A percentile compares a stretch with the other conserved stretches of the same genome.
These are phyloP conservation scores for Fraxinus paxiana DNA, from an alignment of 305 asterid species.

Conservation along the genomic window DNA sequence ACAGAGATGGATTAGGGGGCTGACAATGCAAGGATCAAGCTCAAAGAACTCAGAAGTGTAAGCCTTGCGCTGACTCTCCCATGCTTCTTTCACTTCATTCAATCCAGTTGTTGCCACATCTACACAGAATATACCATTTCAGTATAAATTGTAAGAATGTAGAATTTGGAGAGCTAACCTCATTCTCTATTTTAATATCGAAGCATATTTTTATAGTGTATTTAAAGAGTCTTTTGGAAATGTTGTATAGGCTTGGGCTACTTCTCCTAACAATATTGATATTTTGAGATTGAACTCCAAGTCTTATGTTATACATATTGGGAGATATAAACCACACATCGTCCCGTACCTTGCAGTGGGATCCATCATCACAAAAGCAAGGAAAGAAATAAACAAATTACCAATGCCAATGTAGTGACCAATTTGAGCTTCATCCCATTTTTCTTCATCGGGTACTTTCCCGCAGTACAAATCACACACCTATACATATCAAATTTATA, in stretches of 20 bases:
- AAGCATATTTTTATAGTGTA: background rate
- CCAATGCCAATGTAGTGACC: conserved; percentile 96
- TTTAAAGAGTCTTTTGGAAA: background rate
- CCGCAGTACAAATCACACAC: conserved; percentile 90
- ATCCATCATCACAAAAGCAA: background rate
- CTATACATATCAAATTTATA: conserved; percentile 26
- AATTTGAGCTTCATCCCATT: conserved; percentile 91
- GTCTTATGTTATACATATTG: background rate
- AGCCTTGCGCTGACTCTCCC: conserved; percentile 91
- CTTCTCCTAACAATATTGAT: background rate
- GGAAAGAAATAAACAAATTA: conserved; percentile 19
- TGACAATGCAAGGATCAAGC: conserved; percentile 84
- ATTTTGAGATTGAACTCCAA: background rate
- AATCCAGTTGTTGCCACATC: conserved; percentile 74
- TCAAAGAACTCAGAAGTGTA: conserved; percentile 79
- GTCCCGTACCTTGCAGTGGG: background rate
- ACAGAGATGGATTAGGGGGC: conserved; percentile 23
- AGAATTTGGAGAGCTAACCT: background rate
- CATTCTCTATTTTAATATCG: background rate
- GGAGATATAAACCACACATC: background rate
- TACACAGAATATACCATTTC: conserved; percentile 24
- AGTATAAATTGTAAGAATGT: background rate
- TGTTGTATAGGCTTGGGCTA: background rate
- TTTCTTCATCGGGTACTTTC: conserved; percentile 67
- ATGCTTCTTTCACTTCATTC: conserved; percentile 70